Percentiles rank a stretch among this genome's conserved stretches.
Conservation (phyloP, 1,139 yeast species). For the Wickerhamomyces sp. region DNA sequence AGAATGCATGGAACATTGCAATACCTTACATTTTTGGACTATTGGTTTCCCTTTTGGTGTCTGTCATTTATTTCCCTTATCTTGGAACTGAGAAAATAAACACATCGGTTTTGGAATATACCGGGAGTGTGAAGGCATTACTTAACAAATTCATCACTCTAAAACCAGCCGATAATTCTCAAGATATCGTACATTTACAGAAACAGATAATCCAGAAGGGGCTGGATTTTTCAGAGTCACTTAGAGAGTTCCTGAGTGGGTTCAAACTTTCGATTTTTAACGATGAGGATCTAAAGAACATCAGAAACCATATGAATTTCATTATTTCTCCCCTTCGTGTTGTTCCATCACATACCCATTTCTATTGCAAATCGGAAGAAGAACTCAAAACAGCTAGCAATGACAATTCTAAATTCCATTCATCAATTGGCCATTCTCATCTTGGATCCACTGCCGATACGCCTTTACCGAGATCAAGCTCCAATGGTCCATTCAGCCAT, state of each 20-base stretch:
- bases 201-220: conserved; percentile 29
- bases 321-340: conserved; percentile 36
- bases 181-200: conserved; percentile 19
- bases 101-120: conserved; percentile 19
- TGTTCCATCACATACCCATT: conserved; percentile 29
- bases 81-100: conserved; percentile 31
- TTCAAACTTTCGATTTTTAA: conserved; percentile 32
- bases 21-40: conserved; percentile 41
- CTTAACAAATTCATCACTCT: conserved; percentile 18
- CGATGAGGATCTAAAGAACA: conserved; percentile 27
- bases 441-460: conserved; percentile 22
- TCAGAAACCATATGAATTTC: conserved; percentile 38
- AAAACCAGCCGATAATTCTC: conserved; percentile 16
- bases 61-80: conserved; percentile 34
- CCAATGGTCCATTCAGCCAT: conserved; percentile 3
- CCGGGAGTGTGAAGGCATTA: conserved; percentile 22
- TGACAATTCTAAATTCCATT: conserved; percentile 1
- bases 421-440: conserved; percentile 4
- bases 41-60: conserved; percentile 31
- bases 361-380: conserved; percentile 1
- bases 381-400: conserved; percentile 2
- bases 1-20: conserved; percentile 35
- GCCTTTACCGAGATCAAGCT: conserved; percentile 20
- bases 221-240: conserved; percentile 33
- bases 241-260: conserved; percentile 40